phyloP scores from a whole-genome alignment of 139 green algal genomes.

The Chlorella sp. region DNA sequence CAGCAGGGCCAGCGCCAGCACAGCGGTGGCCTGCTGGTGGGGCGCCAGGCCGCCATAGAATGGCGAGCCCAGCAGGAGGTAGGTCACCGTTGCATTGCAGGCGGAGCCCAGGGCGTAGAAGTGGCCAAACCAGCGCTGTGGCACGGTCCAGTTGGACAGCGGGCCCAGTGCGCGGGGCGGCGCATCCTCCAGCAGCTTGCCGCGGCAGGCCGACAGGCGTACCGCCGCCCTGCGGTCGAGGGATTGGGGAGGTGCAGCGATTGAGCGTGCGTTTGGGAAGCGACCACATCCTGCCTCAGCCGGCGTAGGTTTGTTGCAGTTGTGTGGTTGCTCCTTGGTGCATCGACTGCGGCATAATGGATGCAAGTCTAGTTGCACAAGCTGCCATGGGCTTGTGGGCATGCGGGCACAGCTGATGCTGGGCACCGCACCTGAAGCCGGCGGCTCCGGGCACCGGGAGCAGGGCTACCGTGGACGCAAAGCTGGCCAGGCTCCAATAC shows the following conservation, averaged over 20 bases:
- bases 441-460: slow-evolving; percentile 51
- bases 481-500: slow-evolving; percentile 68
- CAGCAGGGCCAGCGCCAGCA: slow-evolving; percentile 47
- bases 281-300: no score
- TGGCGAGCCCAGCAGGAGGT: background rate
- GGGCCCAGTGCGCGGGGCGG: slow-evolving; percentile 39
- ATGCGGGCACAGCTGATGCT: background rate
- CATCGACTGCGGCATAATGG: no score
- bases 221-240: slow-evolving; percentile 56
- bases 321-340: no score
- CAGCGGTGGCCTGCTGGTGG: background rate
- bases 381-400: no score
- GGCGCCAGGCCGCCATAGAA: background rate
- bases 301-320: no score
- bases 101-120: slow-evolving; percentile 76
- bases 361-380: no score
- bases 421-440: slow-evolving; percentile 63
- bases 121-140: slow-evolving; percentile 79
- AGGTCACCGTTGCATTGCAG: slow-evolving; percentile 26
- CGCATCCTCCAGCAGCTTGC: slow-evolving; percentile 70
- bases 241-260: background rate
- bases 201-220: slow-evolving; percentile 54
- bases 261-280: no score
- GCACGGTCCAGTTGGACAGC: slow-evolving; percentile 66
- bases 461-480: slow-evolving; percentile 57